Conservation (phyloP, 306 rosid species). For the Carpinus fangiana region DNA sequence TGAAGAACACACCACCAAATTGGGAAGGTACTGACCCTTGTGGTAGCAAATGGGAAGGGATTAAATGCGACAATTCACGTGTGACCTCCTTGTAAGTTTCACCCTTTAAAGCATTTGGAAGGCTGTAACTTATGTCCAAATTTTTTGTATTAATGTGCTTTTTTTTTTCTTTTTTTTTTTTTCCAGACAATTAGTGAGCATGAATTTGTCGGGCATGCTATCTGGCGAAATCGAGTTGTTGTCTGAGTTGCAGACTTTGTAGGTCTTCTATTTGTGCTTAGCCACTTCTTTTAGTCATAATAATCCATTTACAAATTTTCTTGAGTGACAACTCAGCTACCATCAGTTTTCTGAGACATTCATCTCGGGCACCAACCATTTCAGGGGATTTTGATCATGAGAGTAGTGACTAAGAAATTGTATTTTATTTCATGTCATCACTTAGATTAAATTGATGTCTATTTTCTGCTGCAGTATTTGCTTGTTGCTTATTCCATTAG, state of each 20-base stretch:
- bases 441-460: not conserved
- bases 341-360: not conserved
- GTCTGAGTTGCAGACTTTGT: constrained; percentile 4
- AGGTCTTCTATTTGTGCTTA: not conserved
- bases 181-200: not conserved
- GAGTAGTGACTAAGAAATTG: not conserved
- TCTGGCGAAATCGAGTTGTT: not conserved
- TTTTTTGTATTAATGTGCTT: not conserved
- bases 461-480: not conserved
- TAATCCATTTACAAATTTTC: not conserved
- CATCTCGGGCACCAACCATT: not conserved
- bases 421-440: not conserved
- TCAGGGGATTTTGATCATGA: constrained; percentile 1
- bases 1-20: constrained; percentile 32
- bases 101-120: not conserved
- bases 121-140: not conserved
- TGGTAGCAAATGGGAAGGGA: constrained; percentile 41
- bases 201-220: not conserved
- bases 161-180: not conserved
- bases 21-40: constrained; percentile 48
- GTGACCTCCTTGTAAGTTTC: constrained; percentile 38
- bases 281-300: not conserved
- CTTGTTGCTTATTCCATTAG: not conserved
- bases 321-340: not conserved
- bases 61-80: constrained; percentile 33